Evolutionary conservation across 805 yeast genomes (phyloP).

Genomic region (Suhomyces sp.): DNA sequence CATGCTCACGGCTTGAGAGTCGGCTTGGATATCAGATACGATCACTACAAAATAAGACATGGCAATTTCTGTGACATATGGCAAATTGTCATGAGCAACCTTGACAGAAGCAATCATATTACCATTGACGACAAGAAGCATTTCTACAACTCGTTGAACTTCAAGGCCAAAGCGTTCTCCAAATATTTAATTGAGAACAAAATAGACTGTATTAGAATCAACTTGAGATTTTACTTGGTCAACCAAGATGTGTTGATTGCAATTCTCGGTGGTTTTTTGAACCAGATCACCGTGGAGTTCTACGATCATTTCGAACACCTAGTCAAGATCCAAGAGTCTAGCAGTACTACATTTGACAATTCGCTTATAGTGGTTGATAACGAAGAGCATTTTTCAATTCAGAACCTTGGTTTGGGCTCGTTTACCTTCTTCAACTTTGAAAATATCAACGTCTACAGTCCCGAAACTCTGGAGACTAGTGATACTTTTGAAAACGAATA

Average conservation of each 20-base stretch:
- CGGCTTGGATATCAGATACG: slow-evolving; percentile 62
- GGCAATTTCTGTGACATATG: slow-evolving; percentile 77
- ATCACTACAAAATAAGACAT: slow-evolving; percentile 63
- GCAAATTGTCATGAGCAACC: slow-evolving; percentile 45
- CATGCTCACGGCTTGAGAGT: slow-evolving; percentile 63
- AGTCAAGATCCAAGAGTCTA: not conserved
- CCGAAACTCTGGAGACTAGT: not conserved
- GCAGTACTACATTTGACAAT: not conserved
- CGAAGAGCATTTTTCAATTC: not conserved
- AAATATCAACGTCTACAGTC: not conserved
- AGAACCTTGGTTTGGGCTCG: not conserved
- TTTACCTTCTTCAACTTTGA: slow-evolving; percentile 1
- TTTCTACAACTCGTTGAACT: slow-evolving; percentile 25
- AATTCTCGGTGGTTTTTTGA: slow-evolving; percentile 44
- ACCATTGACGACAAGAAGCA: slow-evolving; percentile 18
- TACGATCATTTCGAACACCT: slow-evolving; percentile 21
- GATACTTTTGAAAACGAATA: slow-evolving; percentile 28
- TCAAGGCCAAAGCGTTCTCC: slow-evolving; percentile 21
- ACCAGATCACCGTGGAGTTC: slow-evolving; percentile 40
- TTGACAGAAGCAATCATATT: slow-evolving; percentile 17
- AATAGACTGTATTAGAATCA: slow-evolving; percentile 23
- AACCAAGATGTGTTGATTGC: slow-evolving; percentile 35
- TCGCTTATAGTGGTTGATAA: slow-evolving; percentile 4
- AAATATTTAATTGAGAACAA: slow-evolving; percentile 14
- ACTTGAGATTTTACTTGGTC: slow-evolving; percentile 20